phyloP scores from a whole-genome alignment of 1,139 yeast species.

The Pichia sp. region DNA sequence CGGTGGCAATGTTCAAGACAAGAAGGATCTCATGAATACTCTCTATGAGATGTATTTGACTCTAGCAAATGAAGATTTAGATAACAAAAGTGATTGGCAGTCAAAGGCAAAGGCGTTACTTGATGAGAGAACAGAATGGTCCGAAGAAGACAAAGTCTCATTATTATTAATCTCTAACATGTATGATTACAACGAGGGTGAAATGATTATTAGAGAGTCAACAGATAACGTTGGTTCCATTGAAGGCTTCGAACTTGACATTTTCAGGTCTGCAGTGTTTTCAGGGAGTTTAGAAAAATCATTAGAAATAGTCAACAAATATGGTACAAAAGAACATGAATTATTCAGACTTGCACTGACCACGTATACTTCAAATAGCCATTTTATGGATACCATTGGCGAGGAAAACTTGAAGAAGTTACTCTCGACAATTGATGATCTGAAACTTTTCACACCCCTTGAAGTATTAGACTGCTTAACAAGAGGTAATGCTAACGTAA shows the following conservation, averaged over 20 bases:
- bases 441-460: constrained; percentile 62
- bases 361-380: constrained; percentile 57
- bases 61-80: constrained; percentile 40
- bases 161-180: constrained; percentile 65
- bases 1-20: constrained; percentile 68
- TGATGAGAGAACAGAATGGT: constrained; percentile 21
- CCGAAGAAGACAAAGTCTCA: constrained; percentile 52
- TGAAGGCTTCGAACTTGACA: constrained; percentile 55
- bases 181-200: constrained; percentile 52
- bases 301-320: constrained; percentile 49
- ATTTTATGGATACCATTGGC: constrained; percentile 51
- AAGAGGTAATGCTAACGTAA: constrained; percentile 60
- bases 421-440: constrained; percentile 48
- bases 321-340: constrained; percentile 60
- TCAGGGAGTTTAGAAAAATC: constrained; percentile 56
- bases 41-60: constrained; percentile 77
- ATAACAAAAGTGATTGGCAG: constrained; percentile 50
- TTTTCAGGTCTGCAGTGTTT: constrained; percentile 61
- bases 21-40: constrained; percentile 68
- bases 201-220: constrained; percentile 33
- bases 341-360: constrained; percentile 63
- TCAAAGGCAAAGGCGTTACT: constrained; percentile 57
- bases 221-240: constrained; percentile 25
- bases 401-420: constrained; percentile 47
- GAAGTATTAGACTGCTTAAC: constrained; percentile 72